Evolutionary conservation across 2,329 filamentous ascomycete genomes (phyloP), one percentile per base, ranked within the genome.

Genomic region (Penicillium verrucosum): DNA sequence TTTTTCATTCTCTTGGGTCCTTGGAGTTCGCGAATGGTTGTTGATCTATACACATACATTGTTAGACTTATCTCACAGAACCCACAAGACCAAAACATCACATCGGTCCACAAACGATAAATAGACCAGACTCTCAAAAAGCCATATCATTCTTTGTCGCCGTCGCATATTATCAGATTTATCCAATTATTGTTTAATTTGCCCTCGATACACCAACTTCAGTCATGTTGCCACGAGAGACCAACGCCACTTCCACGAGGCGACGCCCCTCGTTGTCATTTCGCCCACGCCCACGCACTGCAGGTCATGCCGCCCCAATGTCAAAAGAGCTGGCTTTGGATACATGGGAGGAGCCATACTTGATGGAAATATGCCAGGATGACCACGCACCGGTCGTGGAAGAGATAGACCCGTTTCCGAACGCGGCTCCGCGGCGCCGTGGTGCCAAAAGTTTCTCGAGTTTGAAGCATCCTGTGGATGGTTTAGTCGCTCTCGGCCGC

Each of bases 371-470:
- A 2, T 62, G 57, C 34, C 58, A 66, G 29, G 60, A 68, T 37
- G 42, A 67, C 44, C 62, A 67, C 45, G 66, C 53, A 1, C 61
- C 65, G 5, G 69, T 66, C 1, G 42, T 74, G 43, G 71, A 75
- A 51, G 72, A 73, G 32, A 68, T 68, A 47, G 65, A 65, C 36
- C 64, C 66, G 21, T 71, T 73, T 23, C 66, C 71, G 3, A 67
- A 70, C 29, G 66, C 68, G 9, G 59, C 60, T 14, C 67, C 68
- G n/a, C 65, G 67, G n/a, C 71, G 69, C 25, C 73, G 71, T 34
- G 60, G 64, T 40, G 65, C 74, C 49, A 77, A 74, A 63, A 77
- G 74, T 58, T 77, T 78, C 60, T 77, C 75, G 37, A 73, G 64
- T 37, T 60, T 78, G 51, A 72, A 74, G 45, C 73, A 77, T 57